These are phyloP conservation scores for Mucor piriformis DNA, from an alignment of 371 early-diverging fungal genomes.

Conservation along the genomic window DNA sequence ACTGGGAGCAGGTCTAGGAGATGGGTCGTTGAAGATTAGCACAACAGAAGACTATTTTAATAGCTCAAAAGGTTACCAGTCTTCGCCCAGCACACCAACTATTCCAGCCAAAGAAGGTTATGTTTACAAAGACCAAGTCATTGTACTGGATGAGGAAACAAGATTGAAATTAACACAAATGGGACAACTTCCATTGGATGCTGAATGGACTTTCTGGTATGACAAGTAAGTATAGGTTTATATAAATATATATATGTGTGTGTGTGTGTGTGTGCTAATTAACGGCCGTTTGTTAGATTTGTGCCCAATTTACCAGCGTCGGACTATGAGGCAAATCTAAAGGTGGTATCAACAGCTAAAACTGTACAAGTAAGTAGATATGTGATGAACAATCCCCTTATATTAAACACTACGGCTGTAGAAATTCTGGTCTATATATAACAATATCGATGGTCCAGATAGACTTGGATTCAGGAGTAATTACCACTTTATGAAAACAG, in stretches of 20 bases:
- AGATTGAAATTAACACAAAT: constrained; percentile 33
- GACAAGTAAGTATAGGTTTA: constrained; percentile 53
- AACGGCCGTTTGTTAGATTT: constrained; percentile 33
- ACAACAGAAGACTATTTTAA: constrained; percentile 6
- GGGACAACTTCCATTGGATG: constrained; percentile 48
- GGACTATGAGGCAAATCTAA: constrained; percentile 64
- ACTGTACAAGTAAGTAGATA: constrained; percentile 69
- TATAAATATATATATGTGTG: neutral
- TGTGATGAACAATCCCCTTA: no score
- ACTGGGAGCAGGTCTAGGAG: neutral
- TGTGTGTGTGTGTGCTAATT: neutral
- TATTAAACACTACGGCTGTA: no score
- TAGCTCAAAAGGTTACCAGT: neutral
- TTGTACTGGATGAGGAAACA: constrained; percentile 25
- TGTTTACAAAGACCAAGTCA: constrained; percentile 5
- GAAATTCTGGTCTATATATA: constrained; percentile 61
- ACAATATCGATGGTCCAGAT: constrained; percentile 57
- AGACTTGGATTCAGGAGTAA: constrained; percentile 52
- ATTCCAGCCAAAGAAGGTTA: constrained; percentile 8
- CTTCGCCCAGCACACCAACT: neutral
- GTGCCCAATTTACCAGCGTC: constrained; percentile 54
- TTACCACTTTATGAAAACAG: constrained; percentile 70
- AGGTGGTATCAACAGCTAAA: constrained; percentile 57
- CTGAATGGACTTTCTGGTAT: constrained; percentile 70
- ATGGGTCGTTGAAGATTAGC: neutral